phyloP scores from a whole-genome alignment of 1,139 yeast genomes.

The Fermentozyma sake region DNA sequence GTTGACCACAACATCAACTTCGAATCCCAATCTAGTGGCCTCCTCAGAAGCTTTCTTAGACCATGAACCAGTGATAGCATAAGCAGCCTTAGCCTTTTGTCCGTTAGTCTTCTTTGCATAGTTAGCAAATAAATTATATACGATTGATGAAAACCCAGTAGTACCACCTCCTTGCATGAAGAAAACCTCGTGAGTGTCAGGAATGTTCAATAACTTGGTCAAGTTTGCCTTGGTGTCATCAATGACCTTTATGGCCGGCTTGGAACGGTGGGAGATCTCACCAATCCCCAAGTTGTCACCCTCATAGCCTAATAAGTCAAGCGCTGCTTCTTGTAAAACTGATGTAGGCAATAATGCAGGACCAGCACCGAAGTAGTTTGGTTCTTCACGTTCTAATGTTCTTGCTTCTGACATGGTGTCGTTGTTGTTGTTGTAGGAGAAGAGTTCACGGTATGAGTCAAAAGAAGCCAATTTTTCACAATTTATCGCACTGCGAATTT shows the following conservation, averaged over 20 bases:
- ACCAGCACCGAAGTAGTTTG: slow-evolving; percentile 93
- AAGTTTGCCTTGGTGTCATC: slow-evolving; percentile 71
- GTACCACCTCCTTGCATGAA: slow-evolving; percentile 98
- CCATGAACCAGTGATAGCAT: slow-evolving; percentile 92
- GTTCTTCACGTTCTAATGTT: slow-evolving; percentile 59
- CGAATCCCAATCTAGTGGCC: slow-evolving; percentile 78
- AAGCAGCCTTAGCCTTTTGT: slow-evolving; percentile 75
- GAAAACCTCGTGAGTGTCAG: slow-evolving; percentile 90
- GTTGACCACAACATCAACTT: slow-evolving; percentile 65
- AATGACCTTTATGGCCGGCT: slow-evolving; percentile 72
- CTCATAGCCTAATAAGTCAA: slow-evolving; percentile 69
- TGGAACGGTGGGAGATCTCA: slow-evolving; percentile 92
- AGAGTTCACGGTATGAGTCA: too few species aligned
- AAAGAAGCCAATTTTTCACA: too few species aligned
- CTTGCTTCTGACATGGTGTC: slow-evolving; percentile 3
- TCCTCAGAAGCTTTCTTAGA: slow-evolving; percentile 84
- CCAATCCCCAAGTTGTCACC: slow-evolving; percentile 80
- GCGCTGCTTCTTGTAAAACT: slow-evolving; percentile 84
- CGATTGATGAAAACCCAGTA: slow-evolving; percentile 85
- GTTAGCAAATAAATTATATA: slow-evolving; percentile 76
- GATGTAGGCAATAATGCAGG: slow-evolving; percentile 86
- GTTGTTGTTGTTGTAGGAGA: too few species aligned
- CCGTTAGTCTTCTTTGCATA: slow-evolving; percentile 60
- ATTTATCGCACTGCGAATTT: not conserved
- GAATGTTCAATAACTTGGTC: slow-evolving; percentile 60